A percentile compares a stretch with the other conserved stretches of the same genome.
Evolutionary conservation across 345 rosid genomes (phyloP).

Genomic region (Reutealis trisperma): DNA sequence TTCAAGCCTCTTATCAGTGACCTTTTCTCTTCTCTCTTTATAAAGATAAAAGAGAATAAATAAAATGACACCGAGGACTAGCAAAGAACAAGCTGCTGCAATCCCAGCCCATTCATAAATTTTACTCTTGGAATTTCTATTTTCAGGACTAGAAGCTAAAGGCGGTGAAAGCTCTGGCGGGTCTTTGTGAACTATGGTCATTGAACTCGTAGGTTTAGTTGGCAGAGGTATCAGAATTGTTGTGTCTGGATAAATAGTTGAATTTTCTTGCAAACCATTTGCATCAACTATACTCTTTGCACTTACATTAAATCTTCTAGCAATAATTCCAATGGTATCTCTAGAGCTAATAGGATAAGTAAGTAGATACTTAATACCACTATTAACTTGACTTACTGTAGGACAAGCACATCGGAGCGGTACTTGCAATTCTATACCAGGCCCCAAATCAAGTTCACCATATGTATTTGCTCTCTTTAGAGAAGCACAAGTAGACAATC

Average conservation of each 20-base stretch:
- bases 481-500: conserved; percentile 39
- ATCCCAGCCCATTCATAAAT: conserved; percentile 28
- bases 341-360: conserved; percentile 37
- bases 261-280: conserved; percentile 34
- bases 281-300: conserved; percentile 30
- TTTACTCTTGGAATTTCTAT: conserved; percentile 24
- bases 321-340: conserved; percentile 31
- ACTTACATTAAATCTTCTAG: conserved; percentile 42
- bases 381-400: conserved; percentile 34
- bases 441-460: conserved; percentile 14
- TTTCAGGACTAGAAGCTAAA: conserved; percentile 18
- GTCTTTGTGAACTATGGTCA: conserved; percentile 29
- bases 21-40: conserved; percentile 22
- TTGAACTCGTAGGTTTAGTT: conserved; percentile 38
- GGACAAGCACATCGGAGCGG: conserved; percentile 59
- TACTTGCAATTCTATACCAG: conserved; percentile 26
- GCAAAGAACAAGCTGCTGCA: conserved; percentile 37
- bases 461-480: conserved; percentile 29
- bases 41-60: conserved; percentile 16
- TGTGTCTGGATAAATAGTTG: conserved; percentile 37
- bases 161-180: conserved; percentile 15
- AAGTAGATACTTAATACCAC: conserved; percentile 43
- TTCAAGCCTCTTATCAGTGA: neutral
- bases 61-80: conserved; percentile 21
- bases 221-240: conserved; percentile 50